Base-by-base conservation (phyloP, 352 stramenopile genomes). In the Globisporangium radiosum region DNA sequence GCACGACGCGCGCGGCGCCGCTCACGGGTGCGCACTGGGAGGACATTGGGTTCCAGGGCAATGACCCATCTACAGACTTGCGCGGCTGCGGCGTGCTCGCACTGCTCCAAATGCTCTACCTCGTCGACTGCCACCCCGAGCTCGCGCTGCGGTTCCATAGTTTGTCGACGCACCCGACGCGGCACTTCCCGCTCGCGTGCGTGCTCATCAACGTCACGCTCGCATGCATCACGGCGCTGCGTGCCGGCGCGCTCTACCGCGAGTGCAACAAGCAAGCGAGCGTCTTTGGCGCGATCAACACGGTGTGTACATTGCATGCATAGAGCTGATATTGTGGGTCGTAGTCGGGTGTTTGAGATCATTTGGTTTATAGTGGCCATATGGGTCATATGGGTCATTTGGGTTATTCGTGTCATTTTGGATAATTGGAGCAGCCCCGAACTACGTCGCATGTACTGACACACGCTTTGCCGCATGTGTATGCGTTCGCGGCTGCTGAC, bases 21-120 rank as follows among this genome's bases (percentile, higher is more conserved):
- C 71, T 88, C 9, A 78, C 78, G 4, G 85, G 86, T 14, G 60
- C 63, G 13, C 86, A 96, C 61, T 97, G 88, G 90, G 87, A 96
- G 62, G 69, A 74, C 8, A 82, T 97, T 38, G 90, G 90, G 14
- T 97, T 97, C 59, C 90, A 97, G 60, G 90, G 88, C 33, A 78
- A 54, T 7, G 88, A 97, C 58, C 90, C 90, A 5, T 76, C 87
- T 1, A 97, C 87, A 1, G 90, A 97, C 60, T 68, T 97, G 25
- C 82, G 88, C 36, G 84, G 82, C 17, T 91, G 86, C 40, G 86
- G 90, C 38, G 77, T 96, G 37, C 70, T 97, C 7, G 87, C 85
- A 43, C 62, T 97, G 36, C 69, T 97, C 42, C 86, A 96, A 61
- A 82, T 94, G 54, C 67, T 97, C 7, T 71, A 88, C 52, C 63